phyloP scores from a whole-genome alignment of 176 grass and related monocot species.

The Rhynchospora tenuis region DNA sequence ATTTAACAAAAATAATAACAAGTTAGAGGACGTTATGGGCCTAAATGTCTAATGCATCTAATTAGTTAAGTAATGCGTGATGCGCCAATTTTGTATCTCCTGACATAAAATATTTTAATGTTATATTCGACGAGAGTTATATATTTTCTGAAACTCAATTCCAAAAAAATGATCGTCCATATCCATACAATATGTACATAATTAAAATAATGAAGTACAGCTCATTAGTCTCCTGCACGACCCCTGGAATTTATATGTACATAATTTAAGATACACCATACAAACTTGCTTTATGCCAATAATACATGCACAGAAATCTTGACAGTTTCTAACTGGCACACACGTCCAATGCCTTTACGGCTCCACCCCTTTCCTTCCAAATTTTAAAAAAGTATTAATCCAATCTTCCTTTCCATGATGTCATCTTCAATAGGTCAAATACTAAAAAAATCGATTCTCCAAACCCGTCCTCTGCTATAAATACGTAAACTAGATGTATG shows the following conservation, averaged over 20 bases:
- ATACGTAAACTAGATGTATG: slow-evolving; percentile 12
- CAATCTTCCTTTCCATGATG: background rate
- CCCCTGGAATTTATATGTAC: background rate
- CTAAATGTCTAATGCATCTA: background rate
- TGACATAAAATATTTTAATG: background rate
- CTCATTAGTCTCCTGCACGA: slow-evolving; percentile 7
- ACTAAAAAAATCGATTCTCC: background rate
- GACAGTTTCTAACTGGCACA: slow-evolving; percentile 10
- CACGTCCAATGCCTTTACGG: background rate
- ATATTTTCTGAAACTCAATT: background rate
- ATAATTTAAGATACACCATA: background rate
- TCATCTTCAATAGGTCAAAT: slow-evolving; percentile 1
- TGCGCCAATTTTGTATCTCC: background rate
- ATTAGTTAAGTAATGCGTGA: background rate
- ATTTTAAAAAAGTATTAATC: background rate
- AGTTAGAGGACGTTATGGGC: too few relatives aligned
- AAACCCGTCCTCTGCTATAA: slow-evolving; percentile 2
- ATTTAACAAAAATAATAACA: too few relatives aligned
- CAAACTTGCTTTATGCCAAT: background rate
- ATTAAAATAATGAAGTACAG: slow-evolving; percentile 7
- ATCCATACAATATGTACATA: background rate
- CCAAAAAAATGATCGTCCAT: background rate
- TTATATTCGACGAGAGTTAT: background rate
- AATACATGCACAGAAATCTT: background rate
- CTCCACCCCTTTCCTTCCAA: background rate